Base-by-base conservation (phyloP, 192 early-diverging fungal genomes). In the Coemansia sp. region DNA sequence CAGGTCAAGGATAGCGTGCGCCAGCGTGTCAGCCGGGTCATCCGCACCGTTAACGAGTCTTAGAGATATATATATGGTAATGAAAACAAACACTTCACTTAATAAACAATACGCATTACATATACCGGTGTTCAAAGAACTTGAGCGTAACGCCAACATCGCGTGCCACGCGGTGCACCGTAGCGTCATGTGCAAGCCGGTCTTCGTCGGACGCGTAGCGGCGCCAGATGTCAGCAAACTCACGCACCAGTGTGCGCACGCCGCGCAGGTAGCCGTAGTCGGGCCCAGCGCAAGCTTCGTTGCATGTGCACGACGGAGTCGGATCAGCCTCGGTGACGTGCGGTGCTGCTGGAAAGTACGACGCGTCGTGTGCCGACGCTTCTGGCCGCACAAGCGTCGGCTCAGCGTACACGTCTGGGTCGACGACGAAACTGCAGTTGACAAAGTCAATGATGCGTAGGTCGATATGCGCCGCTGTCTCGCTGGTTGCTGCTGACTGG, bases 361-460 rank as follows among this genome's bases (percentile, higher is more conserved):
- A 51, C 4, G 50, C 23, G 43, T 65, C 81, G 24, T 83, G 80
- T 23, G 57, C 53, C 13, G 71, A 67, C 14, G 66, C 67, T 24
- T 82, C 53, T 15, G 73, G 72, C 38, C 69, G 73, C 37, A 47
- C 53, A 21, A 81, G 59, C 9, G 73, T 77, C 4, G 73, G 70
- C 33, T 70, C 65, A 0, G 69, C 66, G 41, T 66, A 66, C 38
- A 68, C 51, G 25, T 87, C 82, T 22, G 81, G 83, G 45, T 82
- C 80, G 27, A 70, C 45, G n/a, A 73, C 73, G 70, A 73, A 81
- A 59, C 92, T 85, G 61, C 92, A 94, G 57, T 98, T 89, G 10
- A 93, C 93, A 78, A 99, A 99, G 66, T 99, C 96, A 61, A 99
- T 99, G 73, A 99, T 93, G 44, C 88, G 86, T 27, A 99, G 68